A percentile compares a stretch with the other conserved stretches of the same genome.
Conservation (phyloP, 306 rosid genomes). For the Trichosanthes cucumerina region DNA sequence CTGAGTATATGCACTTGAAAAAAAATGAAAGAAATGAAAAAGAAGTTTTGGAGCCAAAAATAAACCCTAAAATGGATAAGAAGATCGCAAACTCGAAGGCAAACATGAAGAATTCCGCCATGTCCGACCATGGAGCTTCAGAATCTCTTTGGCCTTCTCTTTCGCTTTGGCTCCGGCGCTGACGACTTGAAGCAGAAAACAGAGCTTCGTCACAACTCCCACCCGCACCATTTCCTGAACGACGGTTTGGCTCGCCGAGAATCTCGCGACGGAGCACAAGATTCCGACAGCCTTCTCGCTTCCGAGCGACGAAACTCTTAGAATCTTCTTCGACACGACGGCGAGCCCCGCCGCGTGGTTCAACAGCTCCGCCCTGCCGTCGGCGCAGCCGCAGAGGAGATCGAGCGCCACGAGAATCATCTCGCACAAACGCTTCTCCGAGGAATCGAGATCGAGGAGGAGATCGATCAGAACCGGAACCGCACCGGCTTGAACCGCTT, state of each 20-base stretch:
- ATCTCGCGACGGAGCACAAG: slow-evolving; percentile 29
- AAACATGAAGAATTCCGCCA: slow-evolving; percentile 52
- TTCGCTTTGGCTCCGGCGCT: slow-evolving; percentile 32
- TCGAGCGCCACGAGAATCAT: slow-evolving; percentile 30
- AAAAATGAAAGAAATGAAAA: not conserved
- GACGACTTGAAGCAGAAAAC: slow-evolving; percentile 37
- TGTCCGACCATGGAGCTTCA: slow-evolving; percentile 32
- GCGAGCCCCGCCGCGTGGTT: slow-evolving; percentile 41
- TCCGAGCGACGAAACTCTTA: slow-evolving; percentile 32
- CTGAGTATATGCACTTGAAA: not conserved
- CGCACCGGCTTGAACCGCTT: slow-evolving; percentile 32
- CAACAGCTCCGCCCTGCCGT: slow-evolving; percentile 50
- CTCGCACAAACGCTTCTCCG: slow-evolving; percentile 35
- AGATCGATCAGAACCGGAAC: slow-evolving; percentile 42
- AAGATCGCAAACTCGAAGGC: not conserved
- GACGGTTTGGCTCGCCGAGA: slow-evolving; percentile 32
- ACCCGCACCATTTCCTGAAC: slow-evolving; percentile 47
- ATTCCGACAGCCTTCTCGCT: slow-evolving; percentile 45
- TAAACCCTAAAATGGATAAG: not conserved
- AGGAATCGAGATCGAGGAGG: slow-evolving; percentile 14
- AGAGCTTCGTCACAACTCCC: slow-evolving; percentile 51
- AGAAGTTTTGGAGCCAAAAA: not conserved
- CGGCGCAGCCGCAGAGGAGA: slow-evolving; percentile 46
- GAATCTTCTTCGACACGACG: slow-evolving; percentile 31
- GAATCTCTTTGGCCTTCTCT: slow-evolving; percentile 36